Evolutionary conservation across 306 rosid species (phyloP).

Genomic region (Ammopiptanthus mongolicus): DNA sequence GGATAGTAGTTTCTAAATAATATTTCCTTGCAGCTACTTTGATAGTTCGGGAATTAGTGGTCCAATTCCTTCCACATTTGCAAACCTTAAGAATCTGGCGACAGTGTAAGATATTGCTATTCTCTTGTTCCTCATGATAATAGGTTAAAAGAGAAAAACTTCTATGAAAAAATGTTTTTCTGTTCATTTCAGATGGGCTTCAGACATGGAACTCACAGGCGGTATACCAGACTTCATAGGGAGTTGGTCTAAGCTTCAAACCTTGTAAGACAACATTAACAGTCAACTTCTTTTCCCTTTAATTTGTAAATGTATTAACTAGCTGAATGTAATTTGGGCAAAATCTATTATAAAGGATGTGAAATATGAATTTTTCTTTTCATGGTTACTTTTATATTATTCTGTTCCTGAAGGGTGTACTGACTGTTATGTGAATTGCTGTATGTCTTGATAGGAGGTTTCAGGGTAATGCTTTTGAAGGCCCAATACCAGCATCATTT

Average conservation of each 20-base stretch:
- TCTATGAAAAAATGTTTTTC: not conserved
- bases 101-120: conserved; percentile 49
- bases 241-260: conserved; percentile 48
- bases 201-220: conserved; percentile 57
- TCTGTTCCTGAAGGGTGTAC: not conserved
- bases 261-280: conserved; percentile 51
- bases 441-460: conserved; percentile 49
- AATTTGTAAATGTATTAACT: not conserved
- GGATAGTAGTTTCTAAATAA: conserved; percentile 9
- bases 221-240: conserved; percentile 75
- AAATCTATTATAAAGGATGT: not conserved
- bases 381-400: not conserved
- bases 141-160: not conserved
- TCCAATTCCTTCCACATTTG: conserved; percentile 69
- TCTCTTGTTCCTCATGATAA: not conserved
- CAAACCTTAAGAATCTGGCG: conserved; percentile 39
- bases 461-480: conserved; percentile 77
- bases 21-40: conserved; percentile 48
- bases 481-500: conserved; percentile 62
- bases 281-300: not conserved
- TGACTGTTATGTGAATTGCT: conserved; percentile 7
- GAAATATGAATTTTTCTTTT: not conserved
- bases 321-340: not conserved
- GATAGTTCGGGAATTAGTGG: conserved; percentile 80
- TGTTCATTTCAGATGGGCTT: conserved; percentile 60